These are phyloP conservation scores for Blastocystis sp. DNA, from an alignment of 352 stramenopile species.

Conservation along the genomic window DNA sequence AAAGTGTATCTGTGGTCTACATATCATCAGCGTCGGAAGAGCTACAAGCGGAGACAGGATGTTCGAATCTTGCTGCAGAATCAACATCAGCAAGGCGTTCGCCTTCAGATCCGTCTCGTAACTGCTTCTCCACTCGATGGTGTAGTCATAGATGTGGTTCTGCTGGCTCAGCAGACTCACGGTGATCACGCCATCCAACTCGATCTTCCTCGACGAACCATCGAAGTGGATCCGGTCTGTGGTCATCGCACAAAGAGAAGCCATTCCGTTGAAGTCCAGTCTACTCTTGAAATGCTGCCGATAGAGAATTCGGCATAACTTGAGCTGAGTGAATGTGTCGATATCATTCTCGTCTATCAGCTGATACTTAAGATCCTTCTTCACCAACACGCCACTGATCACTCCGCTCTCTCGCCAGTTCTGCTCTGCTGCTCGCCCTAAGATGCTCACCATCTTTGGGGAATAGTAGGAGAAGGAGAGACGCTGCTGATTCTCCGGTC, in stretches of 20 bases:
- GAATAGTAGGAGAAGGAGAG: slow-evolving; percentile 70
- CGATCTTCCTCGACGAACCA: not conserved
- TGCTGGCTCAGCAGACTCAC: not conserved
- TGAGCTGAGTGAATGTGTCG: slow-evolving; percentile 66
- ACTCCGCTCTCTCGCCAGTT: slow-evolving; percentile 72
- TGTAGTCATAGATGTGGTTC: slow-evolving; percentile 37
- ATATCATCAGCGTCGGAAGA: not conserved
- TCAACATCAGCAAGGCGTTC: slow-evolving; percentile 28
- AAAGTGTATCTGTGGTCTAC: not conserved
- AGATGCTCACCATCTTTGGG: not conserved
- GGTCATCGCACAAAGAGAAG: not conserved
- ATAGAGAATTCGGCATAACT: slow-evolving; percentile 36
- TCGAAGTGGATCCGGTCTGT: not conserved
- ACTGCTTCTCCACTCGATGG: slow-evolving; percentile 37
- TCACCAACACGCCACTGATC: slow-evolving; percentile 76
- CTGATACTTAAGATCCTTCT: slow-evolving; percentile 57
- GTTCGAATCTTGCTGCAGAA: slow-evolving; percentile 50
- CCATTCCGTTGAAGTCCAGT: not conserved
- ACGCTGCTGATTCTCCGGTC: slow-evolving; percentile 73
- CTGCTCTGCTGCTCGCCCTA: not conserved
- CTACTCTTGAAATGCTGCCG: slow-evolving; percentile 25
- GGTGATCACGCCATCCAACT: not conserved
- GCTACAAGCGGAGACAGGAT: not conserved
- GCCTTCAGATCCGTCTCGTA: slow-evolving; percentile 11
- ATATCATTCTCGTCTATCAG: slow-evolving; percentile 68